Evolutionary conservation across 176 grass and related monocot species (phyloP), one percentile per base, ranked within the genome.

Genomic region (Stipa capillata): DNA sequence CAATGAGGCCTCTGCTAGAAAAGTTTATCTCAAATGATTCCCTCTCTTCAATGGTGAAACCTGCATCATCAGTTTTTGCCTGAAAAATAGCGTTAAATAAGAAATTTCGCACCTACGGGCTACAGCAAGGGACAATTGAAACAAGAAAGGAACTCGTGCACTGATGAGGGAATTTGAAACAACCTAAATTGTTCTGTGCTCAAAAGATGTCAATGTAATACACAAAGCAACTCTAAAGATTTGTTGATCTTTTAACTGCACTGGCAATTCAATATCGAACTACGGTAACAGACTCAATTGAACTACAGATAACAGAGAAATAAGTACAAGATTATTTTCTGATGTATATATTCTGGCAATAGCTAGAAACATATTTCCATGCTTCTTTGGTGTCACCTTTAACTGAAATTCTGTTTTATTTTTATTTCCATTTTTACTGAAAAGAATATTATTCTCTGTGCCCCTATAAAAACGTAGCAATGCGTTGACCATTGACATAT

Each of bases 11-110:
- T 76, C 72, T 92, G 32, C 72, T 90, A 54, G 83, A 69, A 55
- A 94, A 88, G 76, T 89, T 88, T 32, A 53, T 78, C 75, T 97
- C 85, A 53, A 94, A 94, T 68, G 91, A 97, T 55, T 90, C 52
- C 77, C 89, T 90, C 71, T 97, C 91, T 78, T 92, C 89, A 53
- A 66, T 54, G 24, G 94, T 97, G 84, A 97, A 97, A 73, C 94
- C 94, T 77, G 94, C 89, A 82, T 85, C 87, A 43, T 84, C 77
- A 23, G 87, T 88, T 80, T 97, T 97, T 74, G 84, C 87, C 94
- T 97, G 81, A 74, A 74, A 82, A 88, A 74, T 2, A 78, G 9
- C 23, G 10, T 21, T 65, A 48, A 49, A 53, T 72, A 42, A 87
- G 36, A 15, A 32, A 37, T 31, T 49, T 12, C 8, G 71, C 40